Evolutionary conservation across 345 rosid genomes (phyloP).

Genomic region (Geranium rotundifolium): DNA sequence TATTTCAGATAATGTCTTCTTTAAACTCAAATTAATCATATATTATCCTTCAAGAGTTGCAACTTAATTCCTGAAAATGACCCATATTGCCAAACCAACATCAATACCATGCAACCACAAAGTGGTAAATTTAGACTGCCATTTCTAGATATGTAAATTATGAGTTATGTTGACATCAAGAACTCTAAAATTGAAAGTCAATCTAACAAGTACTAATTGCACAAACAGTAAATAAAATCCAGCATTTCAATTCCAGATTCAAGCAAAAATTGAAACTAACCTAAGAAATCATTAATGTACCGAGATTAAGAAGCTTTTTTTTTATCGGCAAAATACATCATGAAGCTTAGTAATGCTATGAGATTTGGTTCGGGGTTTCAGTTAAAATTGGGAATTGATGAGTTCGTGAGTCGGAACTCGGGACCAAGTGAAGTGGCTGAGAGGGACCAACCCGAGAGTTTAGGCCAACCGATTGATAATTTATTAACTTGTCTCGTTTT

Average conservation of each 20-base stretch:
- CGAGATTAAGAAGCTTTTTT: neutral
- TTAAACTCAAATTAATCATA: neutral
- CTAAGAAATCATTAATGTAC: neutral
- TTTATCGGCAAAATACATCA: neutral
- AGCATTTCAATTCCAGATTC: neutral
- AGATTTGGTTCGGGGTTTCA: neutral
- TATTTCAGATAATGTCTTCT: neutral
- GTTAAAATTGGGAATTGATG: neutral
- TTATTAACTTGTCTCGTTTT: too few species aligned
- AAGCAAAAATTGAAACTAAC: too few species aligned
- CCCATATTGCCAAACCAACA: neutral
- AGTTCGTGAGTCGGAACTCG: too few species aligned
- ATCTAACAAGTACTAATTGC: neutral
- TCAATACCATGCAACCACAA: neutral
- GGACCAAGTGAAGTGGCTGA: neutral
- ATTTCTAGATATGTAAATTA: neutral
- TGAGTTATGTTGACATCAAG: neutral
- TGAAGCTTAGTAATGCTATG: neutral
- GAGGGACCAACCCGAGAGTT: neutral
- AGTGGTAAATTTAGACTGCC: neutral
- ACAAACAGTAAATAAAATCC: neutral
- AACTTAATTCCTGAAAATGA: neutral
- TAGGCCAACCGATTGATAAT: too few species aligned
- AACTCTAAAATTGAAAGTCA: neutral
- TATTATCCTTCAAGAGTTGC: neutral